These are phyloP conservation scores for Diaporthe capsici DNA, from an alignment of 2,329 filamentous ascomycete species.

Conservation along the genomic window DNA sequence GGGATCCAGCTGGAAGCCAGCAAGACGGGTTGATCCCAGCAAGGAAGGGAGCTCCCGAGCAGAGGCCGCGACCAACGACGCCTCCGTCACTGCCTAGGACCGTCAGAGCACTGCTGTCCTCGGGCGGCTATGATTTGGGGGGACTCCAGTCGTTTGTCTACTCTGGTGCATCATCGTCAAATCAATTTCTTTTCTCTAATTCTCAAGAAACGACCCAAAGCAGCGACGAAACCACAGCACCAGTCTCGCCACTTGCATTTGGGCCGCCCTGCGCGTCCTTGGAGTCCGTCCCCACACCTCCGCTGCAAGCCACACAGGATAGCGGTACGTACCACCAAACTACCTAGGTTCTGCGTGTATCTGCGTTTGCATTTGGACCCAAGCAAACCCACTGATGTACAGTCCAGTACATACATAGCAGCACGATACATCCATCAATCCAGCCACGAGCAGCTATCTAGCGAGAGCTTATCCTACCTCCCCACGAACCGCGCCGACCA, in stretches of 20 bases:
- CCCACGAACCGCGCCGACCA: constrained; percentile 1
- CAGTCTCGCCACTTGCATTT: constrained; percentile 19
- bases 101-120: not conserved
- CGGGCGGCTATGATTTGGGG: constrained; percentile 27
- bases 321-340: constrained; percentile 25
- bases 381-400: constrained; percentile 13
- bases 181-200: not conserved
- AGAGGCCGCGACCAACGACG: constrained; percentile 7
- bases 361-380: constrained; percentile 13
- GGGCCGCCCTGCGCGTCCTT: not conserved
- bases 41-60: constrained; percentile 36
- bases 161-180: constrained; percentile 17
- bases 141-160: not conserved
- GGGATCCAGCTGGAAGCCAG: constrained; percentile 4
- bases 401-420: constrained; percentile 2
- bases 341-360: not conserved
- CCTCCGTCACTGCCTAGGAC: constrained; percentile 26
- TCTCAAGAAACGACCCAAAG: not conserved
- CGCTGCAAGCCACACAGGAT: constrained; percentile 8
- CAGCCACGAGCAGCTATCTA: constrained; percentile 27
- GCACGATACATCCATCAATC: constrained; percentile 31
- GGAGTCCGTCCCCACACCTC: constrained; percentile 24
- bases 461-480: constrained; percentile 27
- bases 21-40: constrained; percentile 34
- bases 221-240: not conserved